Base-by-base conservation (phyloP, 768 basidiomycete species). In the Podaxis sp. region DNA sequence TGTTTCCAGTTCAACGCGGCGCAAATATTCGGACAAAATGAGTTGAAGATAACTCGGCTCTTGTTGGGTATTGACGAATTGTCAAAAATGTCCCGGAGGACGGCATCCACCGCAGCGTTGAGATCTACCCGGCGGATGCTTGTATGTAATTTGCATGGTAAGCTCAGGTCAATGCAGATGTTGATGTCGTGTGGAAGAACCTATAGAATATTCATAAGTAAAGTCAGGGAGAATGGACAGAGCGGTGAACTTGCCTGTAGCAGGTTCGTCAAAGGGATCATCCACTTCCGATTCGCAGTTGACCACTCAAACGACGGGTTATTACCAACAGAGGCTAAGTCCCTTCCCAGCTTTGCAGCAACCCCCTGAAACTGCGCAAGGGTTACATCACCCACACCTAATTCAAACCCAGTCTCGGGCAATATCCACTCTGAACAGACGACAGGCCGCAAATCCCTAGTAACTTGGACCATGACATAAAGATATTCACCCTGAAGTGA, bases 1-100 rank as follows among this genome's bases (percentile, higher is more conserved):
- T 99, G 96, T 75, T 99, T 99, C 97, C 96, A 98, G 70, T 99
- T 98, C 59, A 98, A 75, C 15, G 92, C 89, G 7, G 92, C 86
- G 74, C 94, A 96, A 0, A 94, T 85, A 71, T 92, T 88, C 8
- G 96, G 93, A 53, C 90, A 90, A 73, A 92, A 98, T 5, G 94
- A 96, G 41, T 89, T 89, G 71, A 99, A 94, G n/a, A 94, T 85
- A 82, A 59, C 90, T 86, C 54, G 79, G 77, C 61, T 79, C 75
- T 33, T 79, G 80, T 29, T 84, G 85, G 27, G 80, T 72, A 55
- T 76, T 74, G 80, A 78, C 24, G 86, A 83, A 4, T 85, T 85
- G 63, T 87, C 82, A 72, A 93, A 94, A 59, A 98, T 89, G 55
- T 87, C 87, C 61, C 89, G 85, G 63, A 98, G 82, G 40, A 99